Conservation (phyloP, 805 yeast genomes). For the Monosporozyma aquatica region DNA sequence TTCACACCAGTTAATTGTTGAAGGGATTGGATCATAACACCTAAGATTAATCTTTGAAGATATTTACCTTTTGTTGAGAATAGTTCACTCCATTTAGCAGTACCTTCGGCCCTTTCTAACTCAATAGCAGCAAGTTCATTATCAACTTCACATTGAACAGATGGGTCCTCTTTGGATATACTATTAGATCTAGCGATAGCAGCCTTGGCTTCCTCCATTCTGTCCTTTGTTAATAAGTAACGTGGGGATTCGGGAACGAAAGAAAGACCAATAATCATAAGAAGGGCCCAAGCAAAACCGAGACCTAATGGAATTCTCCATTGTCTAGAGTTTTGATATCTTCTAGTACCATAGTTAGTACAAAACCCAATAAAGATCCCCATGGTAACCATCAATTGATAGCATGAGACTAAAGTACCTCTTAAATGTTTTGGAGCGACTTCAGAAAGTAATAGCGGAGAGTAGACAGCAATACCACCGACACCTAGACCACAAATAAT, state of each 20-base stretch:
- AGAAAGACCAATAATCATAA: conserved; percentile 27
- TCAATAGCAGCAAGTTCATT: conserved; percentile 51
- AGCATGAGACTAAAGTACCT: conserved; percentile 60
- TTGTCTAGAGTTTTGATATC: conserved; percentile 45
- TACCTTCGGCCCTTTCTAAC: conserved; percentile 51
- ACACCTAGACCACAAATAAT: too few relatives aligned
- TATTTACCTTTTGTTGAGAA: conserved; percentile 60
- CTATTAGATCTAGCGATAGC: conserved; percentile 33
- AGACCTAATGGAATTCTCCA: conserved; percentile 66
- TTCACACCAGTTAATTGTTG: conserved; percentile 64
- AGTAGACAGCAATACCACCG: conserved; percentile 64
- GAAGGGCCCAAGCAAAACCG: conserved; percentile 37
- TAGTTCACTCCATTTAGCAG: conserved; percentile 56
- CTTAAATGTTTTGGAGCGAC: conserved; percentile 57
- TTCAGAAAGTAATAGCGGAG: conserved; percentile 63
- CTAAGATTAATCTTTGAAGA: conserved; percentile 38
- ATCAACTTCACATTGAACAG: conserved; percentile 42
- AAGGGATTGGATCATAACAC: conserved; percentile 49
- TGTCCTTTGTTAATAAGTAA: conserved; percentile 46
- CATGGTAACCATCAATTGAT: conserved; percentile 56
- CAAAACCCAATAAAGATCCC: conserved; percentile 67
- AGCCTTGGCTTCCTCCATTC: conserved; percentile 50
- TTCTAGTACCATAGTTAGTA: conserved; percentile 56
- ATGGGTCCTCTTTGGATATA: conserved; percentile 13
- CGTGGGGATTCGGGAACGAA: conserved; percentile 68